phyloP scores from a whole-genome alignment of 2,329 filamentous ascomycete genomes.

The Dothideomycetes sp. region DNA sequence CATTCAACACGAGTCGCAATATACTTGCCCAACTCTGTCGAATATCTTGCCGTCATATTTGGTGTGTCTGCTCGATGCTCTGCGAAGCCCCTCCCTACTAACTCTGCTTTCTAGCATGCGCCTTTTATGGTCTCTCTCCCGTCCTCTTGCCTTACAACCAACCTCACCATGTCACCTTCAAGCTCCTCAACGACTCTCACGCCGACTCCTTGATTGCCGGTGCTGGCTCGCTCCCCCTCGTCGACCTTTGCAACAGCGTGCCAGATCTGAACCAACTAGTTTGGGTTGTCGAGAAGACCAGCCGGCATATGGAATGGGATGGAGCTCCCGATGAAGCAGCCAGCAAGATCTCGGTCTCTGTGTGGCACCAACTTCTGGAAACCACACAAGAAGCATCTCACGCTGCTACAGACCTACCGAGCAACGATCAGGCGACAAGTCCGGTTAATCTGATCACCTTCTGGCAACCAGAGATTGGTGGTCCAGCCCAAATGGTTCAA shows the following conservation, averaged over 20 bases:
- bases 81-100: constrained; percentile 3
- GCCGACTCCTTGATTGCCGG: constrained; percentile 76
- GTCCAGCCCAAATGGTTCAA: constrained; percentile 56
- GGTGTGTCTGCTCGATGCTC: constrained; percentile 28
- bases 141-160: constrained; percentile 78
- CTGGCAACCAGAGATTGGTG: constrained; percentile 45
- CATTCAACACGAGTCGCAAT: constrained; percentile 65
- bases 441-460: constrained; percentile 49
- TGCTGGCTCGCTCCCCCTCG: constrained; percentile 77
- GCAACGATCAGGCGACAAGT: constrained; percentile 42
- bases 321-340: constrained; percentile 70
- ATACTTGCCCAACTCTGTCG: constrained; percentile 86
- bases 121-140: constrained; percentile 80
- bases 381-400: constrained; percentile 48
- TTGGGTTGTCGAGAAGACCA: constrained; percentile 89
- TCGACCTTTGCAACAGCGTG: constrained; percentile 57
- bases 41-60: constrained; percentile 73
- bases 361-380: constrained; percentile 82
- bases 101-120: constrained; percentile 48
- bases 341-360: constrained; percentile 66
- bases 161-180: constrained; percentile 54
- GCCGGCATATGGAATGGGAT: constrained; percentile 89
- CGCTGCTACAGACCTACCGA: constrained; percentile 50
- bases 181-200: constrained; percentile 60
- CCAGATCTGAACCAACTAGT: constrained; percentile 65